A percentile compares a stretch with the other conserved stretches of the same genome.
Conservation (phyloP, 768 basidiomycete species). For the Auricularia auricula-judae region DNA sequence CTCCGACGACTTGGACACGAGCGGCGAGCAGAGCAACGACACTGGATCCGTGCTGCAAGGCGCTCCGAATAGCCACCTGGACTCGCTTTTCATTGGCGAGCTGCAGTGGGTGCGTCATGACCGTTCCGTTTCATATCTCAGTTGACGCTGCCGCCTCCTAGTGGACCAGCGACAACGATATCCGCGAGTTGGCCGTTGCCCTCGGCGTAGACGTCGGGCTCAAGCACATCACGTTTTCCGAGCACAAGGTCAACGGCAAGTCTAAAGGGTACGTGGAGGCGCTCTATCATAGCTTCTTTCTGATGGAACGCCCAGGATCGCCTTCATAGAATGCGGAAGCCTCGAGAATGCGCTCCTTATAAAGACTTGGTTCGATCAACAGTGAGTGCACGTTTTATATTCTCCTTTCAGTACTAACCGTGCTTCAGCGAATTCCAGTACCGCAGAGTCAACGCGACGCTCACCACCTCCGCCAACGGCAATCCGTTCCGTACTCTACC, state of each 20-base stretch:
- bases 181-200: conserved; percentile 16
- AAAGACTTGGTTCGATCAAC: conserved; percentile 22
- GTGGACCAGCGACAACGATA: conserved; percentile 31
- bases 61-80: background rate
- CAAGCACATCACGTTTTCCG: conserved; percentile 28
- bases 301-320: conserved; percentile 14
- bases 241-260: conserved; percentile 40
- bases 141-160: conserved; percentile 8
- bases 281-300: background rate
- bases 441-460: conserved; percentile 19
- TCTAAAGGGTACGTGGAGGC: conserved; percentile 26
- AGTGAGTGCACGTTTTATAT: conserved; percentile 9
- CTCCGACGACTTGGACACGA: too few species aligned
- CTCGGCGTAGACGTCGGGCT: conserved; percentile 18
- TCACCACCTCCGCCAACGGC: conserved; percentile 19
- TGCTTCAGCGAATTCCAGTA: conserved; percentile 26
- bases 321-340: conserved; percentile 22
- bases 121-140: background rate
- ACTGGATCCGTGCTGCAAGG: background rate
- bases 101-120: conserved; percentile 17
- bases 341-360: conserved; percentile 18
- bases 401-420: background rate
- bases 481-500: conserved; percentile 29
- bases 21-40: background rate
- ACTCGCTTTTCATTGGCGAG: conserved; percentile 17